Base-by-base conservation (phyloP, 2,329 filamentous ascomycete species). In the Penicillium sp. region DNA sequence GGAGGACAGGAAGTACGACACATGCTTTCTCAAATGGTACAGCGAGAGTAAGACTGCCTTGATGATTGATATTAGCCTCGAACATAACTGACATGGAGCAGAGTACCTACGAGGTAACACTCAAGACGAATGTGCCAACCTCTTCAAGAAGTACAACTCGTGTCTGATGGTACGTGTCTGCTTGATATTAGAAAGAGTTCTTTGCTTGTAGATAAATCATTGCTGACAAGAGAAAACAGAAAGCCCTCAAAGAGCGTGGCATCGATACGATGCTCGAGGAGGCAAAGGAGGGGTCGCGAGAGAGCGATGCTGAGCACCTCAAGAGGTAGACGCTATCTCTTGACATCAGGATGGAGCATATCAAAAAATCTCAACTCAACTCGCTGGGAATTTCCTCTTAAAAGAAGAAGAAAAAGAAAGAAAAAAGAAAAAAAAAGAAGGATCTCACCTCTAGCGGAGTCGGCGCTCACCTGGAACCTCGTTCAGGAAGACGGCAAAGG, bases 11-110 rank as follows among this genome's bases (percentile, higher is more conserved):
- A 90, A 87, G 66, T 99, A 99, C 71, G 94, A 99, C 73, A 92
- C 88, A 52, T 99, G 94, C 77, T 99, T 99, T 72, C 79, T 99
- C 62, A 97, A 96, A 77, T 99, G 94, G 94, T 99, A 99, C 74
- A 97, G 92, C 70, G 94, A 99, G 76, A 97, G 94, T 97, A 80
- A 62, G 24, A 53, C 51, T 26, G 18, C 33, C 24, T 47, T 35
- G 30, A 16, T 35, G 9, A 30, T 28, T 18, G 1, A 14, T 46
- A 33, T 50, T 18, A 20, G 45, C 6, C 2, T 46, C 46, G 6
- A 51, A 59, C 6, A 43, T 42, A 52, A 52, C 64, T 65, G 50
- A 62, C 55, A n/a, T 48, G 48, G 30, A 35, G 54, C 62, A 94
- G 94, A 97, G 74, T 99, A 96, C 68, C 84, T 99, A 20, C 84